Evolutionary conservation across 1,139 yeast genomes (phyloP).

Genomic region (Pichia sp.): DNA sequence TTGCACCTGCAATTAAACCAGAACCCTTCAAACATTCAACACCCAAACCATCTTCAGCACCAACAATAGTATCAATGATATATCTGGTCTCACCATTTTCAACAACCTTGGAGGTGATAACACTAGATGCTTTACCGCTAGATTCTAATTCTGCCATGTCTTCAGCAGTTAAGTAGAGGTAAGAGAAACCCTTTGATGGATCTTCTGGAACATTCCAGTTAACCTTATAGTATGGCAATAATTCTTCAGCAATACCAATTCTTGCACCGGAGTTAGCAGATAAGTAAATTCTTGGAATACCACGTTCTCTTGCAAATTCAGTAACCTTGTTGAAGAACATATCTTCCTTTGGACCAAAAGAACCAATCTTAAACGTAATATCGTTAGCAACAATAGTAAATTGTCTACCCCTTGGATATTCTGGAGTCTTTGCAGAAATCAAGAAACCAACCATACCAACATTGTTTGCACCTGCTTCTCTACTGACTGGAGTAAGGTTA

Average conservation of each 20-base stretch:
- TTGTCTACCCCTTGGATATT: conserved; percentile 94
- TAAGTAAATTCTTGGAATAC: conserved; percentile 89
- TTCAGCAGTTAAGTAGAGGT: conserved; percentile 72
- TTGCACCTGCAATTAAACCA: conserved; percentile 97
- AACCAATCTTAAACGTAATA: conserved; percentile 95
- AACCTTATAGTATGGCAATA: conserved; percentile 80
- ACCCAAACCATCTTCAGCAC: conserved; percentile 94
- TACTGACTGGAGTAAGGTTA: conserved; percentile 74
- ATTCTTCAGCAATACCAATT: conserved; percentile 95
- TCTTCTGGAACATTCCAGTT: conserved; percentile 79
- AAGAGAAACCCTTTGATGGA: conserved; percentile 83
- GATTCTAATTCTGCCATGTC: conserved; percentile 54
- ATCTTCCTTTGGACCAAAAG: conserved; percentile 98
- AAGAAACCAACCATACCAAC: conserved; percentile 98
- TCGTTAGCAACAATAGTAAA: conserved; percentile 91
- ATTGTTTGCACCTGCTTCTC: conserved; percentile 94
- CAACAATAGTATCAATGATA: conserved; percentile 77
- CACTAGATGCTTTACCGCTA: conserved; percentile 50
- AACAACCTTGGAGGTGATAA: conserved; percentile 70
- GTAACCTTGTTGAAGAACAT: conserved; percentile 86
- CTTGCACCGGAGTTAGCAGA: conserved; percentile 99
- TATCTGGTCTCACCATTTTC: conserved; percentile 80
- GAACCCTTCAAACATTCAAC: conserved; percentile 98
- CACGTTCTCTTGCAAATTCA: conserved; percentile 79
- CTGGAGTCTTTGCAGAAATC: conserved; percentile 87